A percentile compares a stretch with the other conserved stretches of the same genome.
Conservation (phyloP, 2,329 filamentous ascomycete species). For the Paraphoma sp. region DNA sequence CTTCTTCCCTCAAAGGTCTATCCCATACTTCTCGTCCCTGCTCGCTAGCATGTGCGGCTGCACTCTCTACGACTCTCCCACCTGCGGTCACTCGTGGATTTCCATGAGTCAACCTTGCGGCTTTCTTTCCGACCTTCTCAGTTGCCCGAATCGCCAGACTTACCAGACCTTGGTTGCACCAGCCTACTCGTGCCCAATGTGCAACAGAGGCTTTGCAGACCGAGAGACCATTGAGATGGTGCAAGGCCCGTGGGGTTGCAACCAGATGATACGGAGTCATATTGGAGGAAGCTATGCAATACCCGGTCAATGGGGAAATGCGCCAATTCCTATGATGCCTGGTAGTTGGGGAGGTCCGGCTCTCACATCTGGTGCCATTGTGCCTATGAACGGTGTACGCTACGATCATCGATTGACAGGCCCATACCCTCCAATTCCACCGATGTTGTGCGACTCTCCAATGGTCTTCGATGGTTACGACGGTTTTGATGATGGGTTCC, state of each 20-base stretch:
- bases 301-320: slow-evolving; percentile 34
- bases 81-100: slow-evolving; percentile 58
- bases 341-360: slow-evolving; percentile 15
- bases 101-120: slow-evolving; percentile 54
- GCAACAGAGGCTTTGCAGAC: slow-evolving; percentile 36
- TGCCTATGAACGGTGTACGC: slow-evolving; percentile 14
- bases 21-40: neutral
- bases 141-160: slow-evolving; percentile 48
- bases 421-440: slow-evolving; percentile 16
- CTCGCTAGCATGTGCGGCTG: slow-evolving; percentile 55
- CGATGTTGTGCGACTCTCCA: slow-evolving; percentile 5
- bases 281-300: slow-evolving; percentile 33
- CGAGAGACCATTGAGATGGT: slow-evolving; percentile 40
- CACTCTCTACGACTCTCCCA: slow-evolving; percentile 52
- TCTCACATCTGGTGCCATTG: slow-evolving; percentile 17
- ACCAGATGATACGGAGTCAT: slow-evolving; percentile 37
- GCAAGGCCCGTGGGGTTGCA: slow-evolving; percentile 40
- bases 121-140: slow-evolving; percentile 48
- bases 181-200: slow-evolving; percentile 34
- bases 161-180: slow-evolving; percentile 36
- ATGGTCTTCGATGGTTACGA: slow-evolving; percentile 6
- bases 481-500: slow-evolving; percentile 10
- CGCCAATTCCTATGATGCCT: slow-evolving; percentile 15
- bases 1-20: neutral
- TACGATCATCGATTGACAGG: slow-evolving; percentile 30